Conservation (phyloP, 441 rosid species). For the Erodium chrysanthum region DNA sequence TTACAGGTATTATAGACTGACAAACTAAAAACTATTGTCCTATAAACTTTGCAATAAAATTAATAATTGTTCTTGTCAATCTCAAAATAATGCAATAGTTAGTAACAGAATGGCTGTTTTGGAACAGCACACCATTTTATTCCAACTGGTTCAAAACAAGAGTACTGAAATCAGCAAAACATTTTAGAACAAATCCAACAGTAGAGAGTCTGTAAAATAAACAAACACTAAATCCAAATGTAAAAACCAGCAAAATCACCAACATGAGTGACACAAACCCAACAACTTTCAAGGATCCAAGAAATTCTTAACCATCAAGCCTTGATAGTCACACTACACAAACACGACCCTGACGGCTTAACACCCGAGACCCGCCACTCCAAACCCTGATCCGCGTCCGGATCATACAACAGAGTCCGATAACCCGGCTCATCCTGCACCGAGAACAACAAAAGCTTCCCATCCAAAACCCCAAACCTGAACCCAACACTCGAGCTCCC, state of each 20-base stretch:
- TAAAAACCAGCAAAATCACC: not conserved
- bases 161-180: no score
- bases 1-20: no score
- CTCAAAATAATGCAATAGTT: no score
- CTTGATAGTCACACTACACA: constrained; percentile 73
- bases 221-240: not conserved
- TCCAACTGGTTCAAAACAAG: no score
- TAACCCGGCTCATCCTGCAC: constrained; percentile 45
- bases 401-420: constrained; percentile 62
- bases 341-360: constrained; percentile 64
- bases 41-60: no score
- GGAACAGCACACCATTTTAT: no score
- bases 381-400: constrained; percentile 53
- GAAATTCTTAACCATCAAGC: constrained; percentile 38
- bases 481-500: constrained; percentile 70
- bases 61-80: no score
- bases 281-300: not conserved
- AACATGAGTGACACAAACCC: not conserved
- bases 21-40: no score
- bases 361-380: constrained; percentile 70
- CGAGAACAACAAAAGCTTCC: constrained; percentile 69
- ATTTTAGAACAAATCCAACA: no score
- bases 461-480: constrained; percentile 64
- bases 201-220: no score
- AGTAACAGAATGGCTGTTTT: no score